Evolutionary conservation across 495 filamentous ascomycete genomes (phyloP).

Genomic region (Xanthoparmelia taractica): DNA sequence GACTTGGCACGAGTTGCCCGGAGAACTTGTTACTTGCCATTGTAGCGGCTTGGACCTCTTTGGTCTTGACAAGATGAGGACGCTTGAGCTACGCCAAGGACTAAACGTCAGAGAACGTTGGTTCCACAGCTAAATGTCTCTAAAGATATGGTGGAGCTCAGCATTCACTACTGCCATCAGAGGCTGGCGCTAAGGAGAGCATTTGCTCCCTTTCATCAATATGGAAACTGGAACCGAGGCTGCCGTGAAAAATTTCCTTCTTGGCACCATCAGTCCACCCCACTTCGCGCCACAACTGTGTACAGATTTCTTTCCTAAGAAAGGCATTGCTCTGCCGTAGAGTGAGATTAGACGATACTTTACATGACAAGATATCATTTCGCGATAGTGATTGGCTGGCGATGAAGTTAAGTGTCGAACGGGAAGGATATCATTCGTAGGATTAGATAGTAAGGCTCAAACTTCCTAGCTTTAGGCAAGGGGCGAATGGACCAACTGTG

Average conservation of each 20-base stretch:
- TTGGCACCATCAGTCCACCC: background rate
- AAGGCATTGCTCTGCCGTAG: background rate
- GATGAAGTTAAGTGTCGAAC: no score
- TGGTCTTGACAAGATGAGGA: background rate
- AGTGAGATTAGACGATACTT: background rate
- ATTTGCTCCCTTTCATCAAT: background rate
- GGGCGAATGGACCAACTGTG: slow-evolving; percentile 5
- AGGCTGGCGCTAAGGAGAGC: background rate
- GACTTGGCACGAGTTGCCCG: background rate
- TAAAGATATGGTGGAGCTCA: background rate
- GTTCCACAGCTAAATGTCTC: background rate
- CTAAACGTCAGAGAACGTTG: no score
- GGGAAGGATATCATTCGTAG: background rate
- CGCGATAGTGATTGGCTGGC: no score
- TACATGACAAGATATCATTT: background rate
- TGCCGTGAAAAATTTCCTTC: slow-evolving; percentile 1
- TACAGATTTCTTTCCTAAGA: background rate
- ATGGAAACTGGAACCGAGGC: background rate
- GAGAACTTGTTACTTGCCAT: background rate
- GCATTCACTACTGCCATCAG: background rate
- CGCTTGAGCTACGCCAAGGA: background rate
- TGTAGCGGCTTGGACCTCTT: no score
- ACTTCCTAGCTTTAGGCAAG: background rate
- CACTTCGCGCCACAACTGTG: background rate
- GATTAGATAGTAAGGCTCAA: slow-evolving; percentile 2